Conservation (phyloP, 202 grass and related monocot species). For the Musa balbisiana region DNA sequence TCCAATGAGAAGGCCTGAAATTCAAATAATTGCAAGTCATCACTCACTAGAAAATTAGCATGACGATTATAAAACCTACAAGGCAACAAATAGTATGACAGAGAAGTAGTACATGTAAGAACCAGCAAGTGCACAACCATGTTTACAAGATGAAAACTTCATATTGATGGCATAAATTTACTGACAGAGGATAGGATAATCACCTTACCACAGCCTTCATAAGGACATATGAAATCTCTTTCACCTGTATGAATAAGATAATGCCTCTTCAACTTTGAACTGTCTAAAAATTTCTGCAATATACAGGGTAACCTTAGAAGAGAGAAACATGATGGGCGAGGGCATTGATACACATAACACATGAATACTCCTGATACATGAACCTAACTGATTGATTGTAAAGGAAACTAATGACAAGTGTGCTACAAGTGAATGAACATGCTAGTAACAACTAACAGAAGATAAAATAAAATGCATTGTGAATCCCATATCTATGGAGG, state of each 20-base stretch:
- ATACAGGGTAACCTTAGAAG: slow-evolving; percentile 1
- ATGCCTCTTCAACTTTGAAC: slow-evolving; percentile 96
- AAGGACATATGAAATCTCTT: slow-evolving; percentile 71
- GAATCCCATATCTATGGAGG: neutral
- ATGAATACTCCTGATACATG: neutral
- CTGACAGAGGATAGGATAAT: slow-evolving; percentile 3
- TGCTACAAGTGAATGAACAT: no score
- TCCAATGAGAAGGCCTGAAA: slow-evolving; percentile 93
- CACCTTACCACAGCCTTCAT: slow-evolving; percentile 97
- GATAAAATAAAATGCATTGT: neutral
- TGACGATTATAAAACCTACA: no score
- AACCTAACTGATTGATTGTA: no score
- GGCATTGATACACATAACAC: neutral
- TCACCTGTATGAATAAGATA: slow-evolving; percentile 92
- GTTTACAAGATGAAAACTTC: neutral
- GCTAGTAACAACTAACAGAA: neutral
- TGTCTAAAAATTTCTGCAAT: slow-evolving; percentile 92
- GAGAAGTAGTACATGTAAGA: neutral
- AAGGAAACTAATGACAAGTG: no score
- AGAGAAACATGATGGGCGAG: neutral
- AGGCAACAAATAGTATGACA: no score
- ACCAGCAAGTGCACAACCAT: neutral
- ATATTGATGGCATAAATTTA: neutral
- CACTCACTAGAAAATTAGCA: neutral
- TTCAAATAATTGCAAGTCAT: neutral